phyloP scores from a whole-genome alignment of 306 rosid genomes.

The Corylus americana region DNA sequence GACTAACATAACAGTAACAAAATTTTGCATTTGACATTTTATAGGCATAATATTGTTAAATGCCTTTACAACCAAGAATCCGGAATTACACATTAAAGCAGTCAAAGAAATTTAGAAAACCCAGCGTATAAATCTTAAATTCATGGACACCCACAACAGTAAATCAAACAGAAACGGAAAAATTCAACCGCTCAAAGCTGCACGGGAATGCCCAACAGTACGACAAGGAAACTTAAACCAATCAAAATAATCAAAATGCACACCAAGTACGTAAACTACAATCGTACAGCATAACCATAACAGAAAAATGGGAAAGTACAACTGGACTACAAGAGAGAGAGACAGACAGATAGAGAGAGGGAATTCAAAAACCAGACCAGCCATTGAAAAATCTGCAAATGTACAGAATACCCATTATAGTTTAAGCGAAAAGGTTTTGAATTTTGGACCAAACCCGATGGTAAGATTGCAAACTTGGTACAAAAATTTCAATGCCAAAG shows the following conservation, averaged over 20 bases:
- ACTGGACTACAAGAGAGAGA: not conserved
- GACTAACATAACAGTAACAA: not conserved
- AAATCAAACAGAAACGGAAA: not conserved
- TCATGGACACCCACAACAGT: not conserved
- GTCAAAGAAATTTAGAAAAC: not conserved
- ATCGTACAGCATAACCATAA: not conserved
- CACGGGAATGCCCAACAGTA: not conserved
- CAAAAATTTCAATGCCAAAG: not conserved
- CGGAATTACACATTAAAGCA: not conserved
- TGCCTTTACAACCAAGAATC: not conserved
- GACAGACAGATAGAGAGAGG: too few species aligned
- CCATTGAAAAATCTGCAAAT: not conserved
- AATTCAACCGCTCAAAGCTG: not conserved
- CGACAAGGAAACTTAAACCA: not conserved
- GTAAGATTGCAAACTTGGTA: not conserved
- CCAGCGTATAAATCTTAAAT: not conserved
- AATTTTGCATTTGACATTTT: not conserved
- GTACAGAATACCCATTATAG: not conserved
- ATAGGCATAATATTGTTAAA: not conserved
- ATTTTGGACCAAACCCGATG: not conserved
- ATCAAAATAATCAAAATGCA: not conserved
- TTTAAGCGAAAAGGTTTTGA: not conserved
- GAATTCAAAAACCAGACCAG: not conserved
- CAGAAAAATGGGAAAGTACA: not conserved
- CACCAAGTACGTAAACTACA: not conserved